phyloP scores from a whole-genome alignment of 306 rosid genomes.

The Elaeagnus macrophylla region DNA sequence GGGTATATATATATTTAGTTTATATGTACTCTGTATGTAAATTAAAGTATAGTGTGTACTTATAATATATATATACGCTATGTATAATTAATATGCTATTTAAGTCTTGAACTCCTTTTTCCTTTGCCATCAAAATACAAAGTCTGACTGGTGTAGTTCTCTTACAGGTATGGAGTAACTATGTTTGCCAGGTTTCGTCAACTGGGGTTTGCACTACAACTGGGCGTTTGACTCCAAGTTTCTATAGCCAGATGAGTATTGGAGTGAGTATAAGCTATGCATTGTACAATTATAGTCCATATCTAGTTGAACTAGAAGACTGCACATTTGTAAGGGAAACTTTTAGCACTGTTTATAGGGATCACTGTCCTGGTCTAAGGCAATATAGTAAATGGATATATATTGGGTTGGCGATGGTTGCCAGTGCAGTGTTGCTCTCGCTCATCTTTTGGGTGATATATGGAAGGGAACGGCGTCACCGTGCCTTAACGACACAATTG shows the following conservation, averaged over 20 bases:
- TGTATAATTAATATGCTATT: too few relatives aligned
- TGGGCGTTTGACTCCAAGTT: constrained; percentile 49
- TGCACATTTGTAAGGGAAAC: constrained; percentile 46
- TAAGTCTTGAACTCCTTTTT: not conserved
- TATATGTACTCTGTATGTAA: too few relatives aligned
- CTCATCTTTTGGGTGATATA: constrained; percentile 46
- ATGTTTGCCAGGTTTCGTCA: constrained; percentile 34
- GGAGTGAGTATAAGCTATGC: constrained; percentile 36
- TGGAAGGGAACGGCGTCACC: constrained; percentile 37
- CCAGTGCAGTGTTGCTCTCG: constrained; percentile 44
- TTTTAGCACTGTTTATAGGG: constrained; percentile 24
- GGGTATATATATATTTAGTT: too few relatives aligned
- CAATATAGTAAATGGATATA: constrained; percentile 30
- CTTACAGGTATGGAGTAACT: constrained; percentile 37
- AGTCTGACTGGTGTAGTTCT: not conserved
- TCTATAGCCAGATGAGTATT: constrained; percentile 29
- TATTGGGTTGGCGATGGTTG: constrained; percentile 34
- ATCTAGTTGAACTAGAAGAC: constrained; percentile 36
- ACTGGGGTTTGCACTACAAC: constrained; percentile 37
- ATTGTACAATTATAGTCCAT: constrained; percentile 28
- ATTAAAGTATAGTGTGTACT: too few relatives aligned
- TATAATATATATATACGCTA: too few relatives aligned
- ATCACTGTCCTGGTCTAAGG: constrained; percentile 32
- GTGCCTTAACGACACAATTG: constrained; percentile 1
- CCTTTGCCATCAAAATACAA: not conserved